phyloP scores from a whole-genome alignment of 1,284 basidiomycete genomes.

The Fomitiporia mediterranea region DNA sequence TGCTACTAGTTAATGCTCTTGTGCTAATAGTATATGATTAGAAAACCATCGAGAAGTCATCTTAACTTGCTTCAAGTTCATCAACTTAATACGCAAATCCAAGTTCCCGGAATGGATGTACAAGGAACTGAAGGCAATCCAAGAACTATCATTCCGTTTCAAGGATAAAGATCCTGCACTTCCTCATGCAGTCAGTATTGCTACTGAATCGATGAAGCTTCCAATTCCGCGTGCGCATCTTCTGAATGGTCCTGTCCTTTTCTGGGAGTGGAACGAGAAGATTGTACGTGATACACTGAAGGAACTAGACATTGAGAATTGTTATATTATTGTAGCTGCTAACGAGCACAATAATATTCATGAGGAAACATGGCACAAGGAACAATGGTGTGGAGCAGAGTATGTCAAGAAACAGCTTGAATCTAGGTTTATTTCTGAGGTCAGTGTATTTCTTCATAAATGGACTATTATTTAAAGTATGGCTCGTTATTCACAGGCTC shows the following conservation, averaged over 20 bases:
- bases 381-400: constrained; percentile 85
- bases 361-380: constrained; percentile 31
- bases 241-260: constrained; percentile 69
- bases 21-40: constrained; percentile 6
- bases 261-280: constrained; percentile 58
- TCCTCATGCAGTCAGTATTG: constrained; percentile 74
- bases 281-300: too few species aligned
- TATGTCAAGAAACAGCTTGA: constrained; percentile 37
- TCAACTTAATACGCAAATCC: too few species aligned
- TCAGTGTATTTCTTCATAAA: not conserved
- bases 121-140: constrained; percentile 72
- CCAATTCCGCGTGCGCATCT: constrained; percentile 79
- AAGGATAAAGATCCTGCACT: constrained; percentile 81
- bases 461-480: not conserved
- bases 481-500: constrained; percentile 38
- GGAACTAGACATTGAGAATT: too few species aligned
- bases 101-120: constrained; percentile 35
- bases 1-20: not conserved
- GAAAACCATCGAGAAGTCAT: not conserved
- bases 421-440: constrained; percentile 58
- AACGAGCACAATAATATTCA: constrained; percentile 58
- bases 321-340: not conserved
- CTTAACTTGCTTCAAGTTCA: constrained; percentile 41
- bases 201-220: constrained; percentile 75
- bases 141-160: constrained; percentile 81